phyloP scores from a whole-genome alignment of 176 grass and related monocot species.

The Urochloa ruziziensis region DNA sequence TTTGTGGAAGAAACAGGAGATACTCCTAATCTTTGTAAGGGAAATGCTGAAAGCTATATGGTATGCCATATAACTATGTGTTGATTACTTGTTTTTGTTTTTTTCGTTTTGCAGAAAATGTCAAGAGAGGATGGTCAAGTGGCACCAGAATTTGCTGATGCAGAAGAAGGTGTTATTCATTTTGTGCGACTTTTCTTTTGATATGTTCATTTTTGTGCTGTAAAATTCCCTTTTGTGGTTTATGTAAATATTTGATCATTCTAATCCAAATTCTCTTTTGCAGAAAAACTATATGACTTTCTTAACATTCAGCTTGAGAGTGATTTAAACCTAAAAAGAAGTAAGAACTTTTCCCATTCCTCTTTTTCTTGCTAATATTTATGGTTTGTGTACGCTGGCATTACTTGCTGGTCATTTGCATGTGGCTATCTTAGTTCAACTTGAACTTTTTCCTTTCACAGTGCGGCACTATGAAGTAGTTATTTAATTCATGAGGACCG shows the following conservation, averaged over 20 bases:
- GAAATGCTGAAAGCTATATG: not conserved
- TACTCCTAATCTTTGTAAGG: not conserved
- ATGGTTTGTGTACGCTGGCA: too few relatives aligned
- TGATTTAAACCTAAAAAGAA: conserved; percentile 84
- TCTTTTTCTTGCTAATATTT: too few relatives aligned
- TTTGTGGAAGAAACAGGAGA: not conserved
- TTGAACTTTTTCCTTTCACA: conserved; percentile 25
- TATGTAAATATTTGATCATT: too few relatives aligned
- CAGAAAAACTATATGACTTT: conserved; percentile 82
- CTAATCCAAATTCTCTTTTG: too few relatives aligned
- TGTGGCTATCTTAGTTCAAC: not conserved
- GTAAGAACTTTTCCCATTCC: too few relatives aligned
- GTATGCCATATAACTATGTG: not conserved
- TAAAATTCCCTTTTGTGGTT: not conserved
- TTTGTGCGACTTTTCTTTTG: too few relatives aligned
- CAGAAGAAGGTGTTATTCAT: conserved; percentile 67
- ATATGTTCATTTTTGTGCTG: not conserved
- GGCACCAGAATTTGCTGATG: conserved; percentile 89
- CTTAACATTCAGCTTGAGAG: conserved; percentile 87
- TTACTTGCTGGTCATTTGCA: conserved; percentile 19
- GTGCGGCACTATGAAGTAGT: conserved; percentile 95
- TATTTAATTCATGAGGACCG: conserved; percentile 85
- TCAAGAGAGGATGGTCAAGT: conserved; percentile 55
- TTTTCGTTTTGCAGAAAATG: conserved; percentile 61
- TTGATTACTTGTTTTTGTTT: conserved; percentile 14